phyloP scores from a whole-genome alignment of 495 filamentous ascomycete species.

The Penicillium flavigenum region DNA sequence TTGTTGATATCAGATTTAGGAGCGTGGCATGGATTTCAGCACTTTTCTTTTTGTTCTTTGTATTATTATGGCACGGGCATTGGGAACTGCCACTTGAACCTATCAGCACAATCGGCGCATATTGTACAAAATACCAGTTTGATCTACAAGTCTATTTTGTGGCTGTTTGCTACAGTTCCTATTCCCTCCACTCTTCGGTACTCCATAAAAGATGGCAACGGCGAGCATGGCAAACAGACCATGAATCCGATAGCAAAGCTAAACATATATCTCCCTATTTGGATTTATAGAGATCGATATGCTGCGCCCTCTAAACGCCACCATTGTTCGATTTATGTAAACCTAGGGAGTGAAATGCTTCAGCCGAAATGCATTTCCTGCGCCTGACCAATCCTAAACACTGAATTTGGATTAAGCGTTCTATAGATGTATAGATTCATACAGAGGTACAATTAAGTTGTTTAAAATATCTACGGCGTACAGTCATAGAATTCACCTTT shows the following conservation, averaged over 20 bases:
- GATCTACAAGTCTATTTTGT: slow-evolving; percentile 13
- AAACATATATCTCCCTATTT: background rate
- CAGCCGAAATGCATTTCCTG: background rate
- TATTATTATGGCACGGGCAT: slow-evolving; percentile 39
- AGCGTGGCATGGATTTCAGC: slow-evolving; percentile 18
- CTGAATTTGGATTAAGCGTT: background rate
- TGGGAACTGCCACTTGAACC: slow-evolving; percentile 25
- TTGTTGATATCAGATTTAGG: slow-evolving; percentile 16
- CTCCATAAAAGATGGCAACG: too few relatives aligned
- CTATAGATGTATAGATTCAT: background rate
- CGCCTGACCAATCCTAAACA: background rate
- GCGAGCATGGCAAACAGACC: background rate
- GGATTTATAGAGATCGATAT: background rate
- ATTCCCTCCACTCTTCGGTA: background rate
- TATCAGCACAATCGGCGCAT: slow-evolving; percentile 45
- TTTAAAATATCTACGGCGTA: too few relatives aligned
- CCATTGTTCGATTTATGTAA: background rate
- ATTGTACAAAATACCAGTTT: slow-evolving; percentile 36
- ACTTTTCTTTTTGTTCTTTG: slow-evolving; percentile 27
- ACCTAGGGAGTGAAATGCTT: background rate
- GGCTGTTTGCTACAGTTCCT: background rate
- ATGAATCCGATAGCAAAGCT: background rate
- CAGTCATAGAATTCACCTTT: background rate
- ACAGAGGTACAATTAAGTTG: background rate
- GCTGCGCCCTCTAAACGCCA: background rate